These are phyloP conservation scores for Violaceomyces palustris DNA, from an alignment of 1,284 basidiomycete species.

Conservation along the genomic window DNA sequence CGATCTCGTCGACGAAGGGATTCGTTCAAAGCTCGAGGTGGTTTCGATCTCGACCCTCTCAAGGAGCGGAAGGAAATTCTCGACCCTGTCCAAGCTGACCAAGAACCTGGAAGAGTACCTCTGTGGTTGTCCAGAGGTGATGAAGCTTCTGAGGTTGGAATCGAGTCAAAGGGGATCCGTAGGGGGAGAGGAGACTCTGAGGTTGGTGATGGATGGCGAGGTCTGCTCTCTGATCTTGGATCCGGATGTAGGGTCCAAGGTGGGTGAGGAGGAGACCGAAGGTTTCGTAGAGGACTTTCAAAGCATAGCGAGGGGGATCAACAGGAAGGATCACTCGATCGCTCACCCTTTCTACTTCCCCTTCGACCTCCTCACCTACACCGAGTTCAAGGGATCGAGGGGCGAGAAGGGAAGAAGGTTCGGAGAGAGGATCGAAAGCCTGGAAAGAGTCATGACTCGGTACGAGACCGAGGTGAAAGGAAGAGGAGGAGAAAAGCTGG, in stretches of 20 bases:
- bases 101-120: slow-evolving; percentile 12
- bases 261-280: neutral
- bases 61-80: slow-evolving; percentile 22
- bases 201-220: slow-evolving; percentile 38
- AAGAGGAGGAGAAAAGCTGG: slow-evolving; percentile 2
- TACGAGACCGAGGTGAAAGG: no score
- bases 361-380: slow-evolving; percentile 31
- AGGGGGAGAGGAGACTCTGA: neutral
- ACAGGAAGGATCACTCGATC: slow-evolving; percentile 12
- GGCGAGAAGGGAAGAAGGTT: no score
- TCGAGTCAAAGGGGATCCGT: no score
- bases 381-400: slow-evolving; percentile 30
- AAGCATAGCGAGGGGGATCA: slow-evolving; percentile 20
- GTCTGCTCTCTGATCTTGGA: slow-evolving; percentile 23
- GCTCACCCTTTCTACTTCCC: slow-evolving; percentile 27
- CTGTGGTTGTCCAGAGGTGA: slow-evolving; percentile 5
- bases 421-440: no score
- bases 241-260: slow-evolving; percentile 1
- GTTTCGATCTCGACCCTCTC: slow-evolving; percentile 18
- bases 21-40: slow-evolving; percentile 8
- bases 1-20: neutral
- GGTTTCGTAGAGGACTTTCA: slow-evolving; percentile 34
- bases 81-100: slow-evolving; percentile 14
- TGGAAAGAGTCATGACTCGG: no score
- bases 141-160: slow-evolving; percentile 1